These are phyloP conservation scores for Tolypocladium pustulatum DNA, from an alignment of 2,329 filamentous ascomycete species.

Conservation along the genomic window DNA sequence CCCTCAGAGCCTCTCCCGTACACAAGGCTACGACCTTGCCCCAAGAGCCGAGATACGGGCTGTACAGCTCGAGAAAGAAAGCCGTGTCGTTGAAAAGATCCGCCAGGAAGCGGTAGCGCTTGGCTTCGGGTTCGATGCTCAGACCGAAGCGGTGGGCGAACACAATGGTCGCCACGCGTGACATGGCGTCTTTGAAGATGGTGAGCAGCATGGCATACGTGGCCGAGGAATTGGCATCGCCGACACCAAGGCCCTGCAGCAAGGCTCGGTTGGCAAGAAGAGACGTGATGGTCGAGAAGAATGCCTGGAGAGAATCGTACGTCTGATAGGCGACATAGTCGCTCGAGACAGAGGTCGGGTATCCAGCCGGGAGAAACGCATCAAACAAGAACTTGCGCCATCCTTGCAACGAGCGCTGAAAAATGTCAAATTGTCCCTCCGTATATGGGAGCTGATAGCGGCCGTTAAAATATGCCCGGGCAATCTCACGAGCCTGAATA, in stretches of 20 bases:
- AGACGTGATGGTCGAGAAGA: conserved; percentile 71
- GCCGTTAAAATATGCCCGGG: neutral
- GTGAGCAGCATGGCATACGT: conserved; percentile 75
- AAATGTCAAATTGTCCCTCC: conserved; percentile 10
- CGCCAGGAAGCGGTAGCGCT: conserved; percentile 76
- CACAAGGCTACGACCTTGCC: conserved; percentile 40
- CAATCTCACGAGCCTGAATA: neutral
- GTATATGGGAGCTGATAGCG: conserved; percentile 1
- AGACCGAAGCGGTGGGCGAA: conserved; percentile 78
- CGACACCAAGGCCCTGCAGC: conserved; percentile 70
- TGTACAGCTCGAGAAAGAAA: conserved; percentile 77
- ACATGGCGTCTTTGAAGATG: conserved; percentile 71
- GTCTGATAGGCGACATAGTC: conserved; percentile 71
- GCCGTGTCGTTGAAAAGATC: conserved; percentile 83
- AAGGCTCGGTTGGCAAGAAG: conserved; percentile 75
- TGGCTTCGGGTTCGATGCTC: conserved; percentile 81
- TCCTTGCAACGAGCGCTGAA: conserved; percentile 17
- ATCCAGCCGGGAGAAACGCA: conserved; percentile 80
- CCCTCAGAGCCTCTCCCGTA: conserved; percentile 38
- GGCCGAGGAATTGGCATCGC: conserved; percentile 66
- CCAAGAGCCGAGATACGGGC: conserved; percentile 54
- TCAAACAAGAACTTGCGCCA: conserved; percentile 40
- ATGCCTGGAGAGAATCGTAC: conserved; percentile 71
- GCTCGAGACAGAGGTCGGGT: conserved; percentile 71
- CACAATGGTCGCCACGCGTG: conserved; percentile 71